Percentiles rank a stretch among this genome's conserved stretches.
Evolutionary conservation across 208 protist species (phyloP).

Genomic region (Leishmania arabica): DNA sequence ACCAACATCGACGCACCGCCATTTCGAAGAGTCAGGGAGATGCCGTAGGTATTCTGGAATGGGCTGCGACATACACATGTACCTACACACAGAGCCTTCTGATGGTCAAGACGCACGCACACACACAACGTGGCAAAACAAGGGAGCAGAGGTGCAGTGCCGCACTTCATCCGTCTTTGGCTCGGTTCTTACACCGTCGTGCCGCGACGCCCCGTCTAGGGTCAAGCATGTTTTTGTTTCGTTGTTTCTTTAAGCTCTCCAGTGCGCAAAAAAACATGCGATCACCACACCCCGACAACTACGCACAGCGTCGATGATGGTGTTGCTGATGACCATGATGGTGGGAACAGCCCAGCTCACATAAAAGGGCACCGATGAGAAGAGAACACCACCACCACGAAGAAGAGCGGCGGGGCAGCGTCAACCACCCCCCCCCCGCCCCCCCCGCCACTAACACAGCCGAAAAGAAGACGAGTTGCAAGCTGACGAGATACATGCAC

Average conservation of each 20-base stretch:
- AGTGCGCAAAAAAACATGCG: neutral
- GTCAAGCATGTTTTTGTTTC: too few relatives aligned
- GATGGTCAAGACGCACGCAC: too few relatives aligned
- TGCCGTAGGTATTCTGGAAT: neutral
- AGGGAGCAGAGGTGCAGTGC: neutral
- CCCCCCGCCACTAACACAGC: neutral
- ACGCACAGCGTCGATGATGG: neutral
- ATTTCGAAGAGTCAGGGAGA: neutral
- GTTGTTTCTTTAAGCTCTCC: neutral
- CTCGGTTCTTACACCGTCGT: too few relatives aligned
- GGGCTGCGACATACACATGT: neutral
- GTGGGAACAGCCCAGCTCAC: neutral
- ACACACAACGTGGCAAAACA: neutral
- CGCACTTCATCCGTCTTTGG: neutral
- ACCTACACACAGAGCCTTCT: neutral
- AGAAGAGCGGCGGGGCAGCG: neutral
- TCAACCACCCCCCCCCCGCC: neutral
- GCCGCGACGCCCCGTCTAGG: too few relatives aligned
- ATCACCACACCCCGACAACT: neutral
- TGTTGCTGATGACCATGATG: neutral
- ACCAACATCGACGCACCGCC: neutral
- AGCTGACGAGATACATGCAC: neutral
- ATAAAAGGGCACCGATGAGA: neutral
- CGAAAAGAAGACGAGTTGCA: neutral
- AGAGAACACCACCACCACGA: neutral